Evolutionary conservation across 2,329 filamentous ascomycete species (phyloP), one percentile per base, ranked within the genome.

Genomic region (Helotiales sp.): DNA sequence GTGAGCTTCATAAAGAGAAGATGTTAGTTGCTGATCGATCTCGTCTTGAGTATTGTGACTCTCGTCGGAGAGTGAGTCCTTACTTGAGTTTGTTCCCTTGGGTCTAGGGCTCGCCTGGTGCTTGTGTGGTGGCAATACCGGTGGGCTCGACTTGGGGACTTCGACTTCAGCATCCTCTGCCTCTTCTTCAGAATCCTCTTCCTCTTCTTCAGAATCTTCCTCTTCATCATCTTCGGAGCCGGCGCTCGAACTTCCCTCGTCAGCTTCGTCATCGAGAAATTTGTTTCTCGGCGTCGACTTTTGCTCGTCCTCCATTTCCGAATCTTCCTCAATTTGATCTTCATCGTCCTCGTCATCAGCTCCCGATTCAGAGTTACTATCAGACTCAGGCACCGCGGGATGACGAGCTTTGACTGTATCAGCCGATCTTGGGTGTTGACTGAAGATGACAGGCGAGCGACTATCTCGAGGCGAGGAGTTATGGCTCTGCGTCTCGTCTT

Each of bases 1-100:
- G 17, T 60, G 65, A 61, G 63, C 73, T 75, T 75, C 70, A 71
- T 68, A 69, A 37, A 74, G 60, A 70, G 70, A 72, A 69, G 73
- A 74, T 30, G 73, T 75, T 67, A 76, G 73, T 73, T 75, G 72
- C 30, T 70, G 68, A 58, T 74, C 72, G 65, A 76, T 63, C 66
- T 75, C 72, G 34, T 72, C 69, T 72, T 75, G 72, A 58, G 70
- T 74, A 63, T 67, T 69, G 43, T 65, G 61, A 30, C 52, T 58
- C 59, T 69, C 67, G 61, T 70, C 66, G 62, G 69, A 69, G 49
- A 65, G 65, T 22, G 63, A 64, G 20, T 63, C 61, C 71, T 72
- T 74, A 73, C 70, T 65, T 69, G 34, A 67, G 22, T 64, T 66
- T 57, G 49, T 45, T 45, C 34, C 63, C 52, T 22, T 26, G 24